Percentiles rank a stretch among this genome's conserved stretches.
Evolutionary conservation across 1,139 yeast genomes (phyloP).

Genomic region (Candida sp.): DNA sequence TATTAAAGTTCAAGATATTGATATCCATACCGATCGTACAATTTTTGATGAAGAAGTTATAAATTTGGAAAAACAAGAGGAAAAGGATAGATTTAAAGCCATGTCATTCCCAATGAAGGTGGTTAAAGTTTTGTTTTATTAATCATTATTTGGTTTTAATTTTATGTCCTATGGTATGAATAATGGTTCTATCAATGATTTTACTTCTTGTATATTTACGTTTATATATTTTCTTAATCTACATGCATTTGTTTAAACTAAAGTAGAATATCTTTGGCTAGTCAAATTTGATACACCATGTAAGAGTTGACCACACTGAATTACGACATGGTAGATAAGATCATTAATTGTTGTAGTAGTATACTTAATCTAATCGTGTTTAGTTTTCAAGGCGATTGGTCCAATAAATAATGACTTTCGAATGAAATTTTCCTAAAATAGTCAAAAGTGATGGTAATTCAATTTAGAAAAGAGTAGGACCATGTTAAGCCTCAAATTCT

Average conservation of each 20-base stretch:
- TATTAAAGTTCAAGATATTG: conserved; percentile 31
- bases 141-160: background rate
- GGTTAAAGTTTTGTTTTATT: conserved; percentile 17
- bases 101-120: conserved; percentile 24
- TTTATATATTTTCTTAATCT: background rate
- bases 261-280: background rate
- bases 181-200: background rate
- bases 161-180: background rate
- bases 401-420: too few relatives aligned
- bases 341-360: too few relatives aligned
- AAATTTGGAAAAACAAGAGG: conserved; percentile 34
- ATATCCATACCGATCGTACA: conserved; percentile 29
- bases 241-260: background rate
- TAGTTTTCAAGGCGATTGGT: too few relatives aligned
- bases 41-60: conserved; percentile 37
- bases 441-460: too few relatives aligned
- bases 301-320: too few relatives aligned
- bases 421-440: too few relatives aligned
- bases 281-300: too few relatives aligned
- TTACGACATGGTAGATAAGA: too few relatives aligned
- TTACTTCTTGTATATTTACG: background rate
- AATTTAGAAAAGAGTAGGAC: too few relatives aligned
- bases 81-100: conserved; percentile 20
- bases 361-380: too few relatives aligned
- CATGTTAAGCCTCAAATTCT: too few relatives aligned